Conservation (phyloP, 768 basidiomycete genomes). For the Cyclocybe cylindracea region DNA sequence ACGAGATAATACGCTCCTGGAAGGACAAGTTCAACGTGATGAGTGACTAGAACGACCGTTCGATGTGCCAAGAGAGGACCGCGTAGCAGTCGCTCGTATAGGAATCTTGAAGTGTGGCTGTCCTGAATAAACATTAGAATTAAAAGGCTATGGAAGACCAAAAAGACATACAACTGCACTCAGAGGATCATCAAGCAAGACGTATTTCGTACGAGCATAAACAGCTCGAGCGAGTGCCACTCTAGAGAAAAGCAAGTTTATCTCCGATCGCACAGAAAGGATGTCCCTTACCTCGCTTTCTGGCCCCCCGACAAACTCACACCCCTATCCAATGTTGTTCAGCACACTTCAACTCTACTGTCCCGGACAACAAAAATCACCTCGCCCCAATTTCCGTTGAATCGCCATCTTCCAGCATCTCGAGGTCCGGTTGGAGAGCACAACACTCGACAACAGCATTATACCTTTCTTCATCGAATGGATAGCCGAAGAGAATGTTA, state of each 20-base stretch:
- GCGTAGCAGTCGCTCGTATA: slow-evolving; percentile 31
- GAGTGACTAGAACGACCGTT: slow-evolving; percentile 65
- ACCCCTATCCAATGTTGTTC: slow-evolving; percentile 40
- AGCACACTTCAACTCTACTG: neutral
- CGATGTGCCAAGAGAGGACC: slow-evolving; percentile 33
- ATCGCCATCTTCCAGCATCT: slow-evolving; percentile 86
- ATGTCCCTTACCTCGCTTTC: slow-evolving; percentile 62
- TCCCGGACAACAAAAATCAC: slow-evolving; percentile 24
- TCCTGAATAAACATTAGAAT: slow-evolving; percentile 17
- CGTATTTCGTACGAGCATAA: slow-evolving; percentile 68
- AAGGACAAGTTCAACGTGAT: slow-evolving; percentile 82
- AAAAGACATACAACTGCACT: slow-evolving; percentile 69
- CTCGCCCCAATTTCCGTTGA: slow-evolving; percentile 80
- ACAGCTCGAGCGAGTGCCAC: slow-evolving; percentile 84
- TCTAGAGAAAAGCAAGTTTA: slow-evolving; percentile 30
- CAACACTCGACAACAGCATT: slow-evolving; percentile 80
- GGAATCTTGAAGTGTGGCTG: slow-evolving; percentile 34
- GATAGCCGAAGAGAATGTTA: slow-evolving; percentile 80
- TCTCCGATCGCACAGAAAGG: neutral
- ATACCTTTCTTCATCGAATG: slow-evolving; percentile 74
- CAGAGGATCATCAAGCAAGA: slow-evolving; percentile 80
- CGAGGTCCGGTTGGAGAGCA: slow-evolving; percentile 78
- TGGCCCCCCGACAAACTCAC: slow-evolving; percentile 82
- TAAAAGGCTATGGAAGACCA: neutral
- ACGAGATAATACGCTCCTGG: slow-evolving; percentile 74